Evolutionary conservation across 768 basidiomycete species (phyloP), one percentile per base, ranked within the genome.

Genomic region (Lactarius psammicola): DNA sequence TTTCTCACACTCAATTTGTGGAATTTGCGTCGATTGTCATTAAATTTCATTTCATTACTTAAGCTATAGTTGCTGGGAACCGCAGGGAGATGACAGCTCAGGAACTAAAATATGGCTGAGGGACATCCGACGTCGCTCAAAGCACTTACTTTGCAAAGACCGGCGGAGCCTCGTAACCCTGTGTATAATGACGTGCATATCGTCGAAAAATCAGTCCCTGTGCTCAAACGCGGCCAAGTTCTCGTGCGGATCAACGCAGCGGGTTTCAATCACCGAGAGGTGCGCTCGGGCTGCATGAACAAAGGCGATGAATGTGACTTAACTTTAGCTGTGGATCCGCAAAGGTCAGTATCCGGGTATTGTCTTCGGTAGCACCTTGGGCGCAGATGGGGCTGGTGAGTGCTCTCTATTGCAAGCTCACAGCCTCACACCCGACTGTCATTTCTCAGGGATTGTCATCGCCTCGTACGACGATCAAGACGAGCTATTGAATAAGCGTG

Each of bases 201-300:
- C 13, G 80, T 83, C 59, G 78, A 82, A 40, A 78, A 75, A 53
- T 78, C 81, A 0, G 73, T 91, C 49, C 82, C 84, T 33, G 55
- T 74, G 9, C 79, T 90, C 62, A 78, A 82, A 64, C 66, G 74
- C 0, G 87, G 84, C 2, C 79, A 92, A 74, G 74, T 92, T 0
- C 78, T 90, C 9, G 87, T 92, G 10, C 84, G 81, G 73, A 84
- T 92, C 59, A 79, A 77, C 23, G 89, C 91, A 17, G 89, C 81
- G 0, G 85, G 83, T 18, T 90, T 90, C 79, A 94, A 94, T 73
- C 91, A 87, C 71, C 80, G 87, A 71, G 91, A 92, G 33, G 60
- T 55, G 17, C 40, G 56, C 34, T 53, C 20, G 30, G 57, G 28
- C 56, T 9, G 11, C 4, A 8, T 38, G 7, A 23, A 31, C 17